Base-by-base conservation (phyloP, 495 filamentous ascomycete species). In the Cudoniella acicularis region DNA sequence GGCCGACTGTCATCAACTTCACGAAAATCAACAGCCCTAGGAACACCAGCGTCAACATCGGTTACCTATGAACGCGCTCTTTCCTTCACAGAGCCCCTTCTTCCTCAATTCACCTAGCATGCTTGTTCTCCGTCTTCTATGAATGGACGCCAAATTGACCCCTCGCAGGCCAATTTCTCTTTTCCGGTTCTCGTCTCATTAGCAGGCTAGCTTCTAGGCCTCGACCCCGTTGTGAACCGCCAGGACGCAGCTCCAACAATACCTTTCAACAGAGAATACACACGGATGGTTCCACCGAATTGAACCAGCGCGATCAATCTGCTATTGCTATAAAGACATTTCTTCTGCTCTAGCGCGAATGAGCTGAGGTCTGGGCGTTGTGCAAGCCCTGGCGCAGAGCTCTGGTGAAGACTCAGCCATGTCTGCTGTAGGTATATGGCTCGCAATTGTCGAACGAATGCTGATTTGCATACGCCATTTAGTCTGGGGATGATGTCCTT, bases 141-240 rank as follows among this genome's bases (percentile, higher is more conserved):
- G 59, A 62, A 65, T 62, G 59, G 63, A 65, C 59, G 49, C 57
- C 51, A 60, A 60, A 60, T 52, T 60, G 47, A 64, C 57, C 8
- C 56, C 56, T 55, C 61, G 50, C 27, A n/a, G 6, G 18, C 54
- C 48, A 50, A n/a, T 57, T 25, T 9, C 17, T 41, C 23, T n/a
- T 11, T 36, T 22, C 22, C 24, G 2, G 10, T 57, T 3, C 53
- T 43, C 18, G 43, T 46, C 18, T 6, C 18, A n/a, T 46, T 46
- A 21, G 43, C 8, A 46, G 43, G 17, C 43, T n/a, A 46, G 43
- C 8, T 46, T 17, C n/a, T 6, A n/a, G 17, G 13, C 43, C 43
- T 16, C 43, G 18, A 46, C 43, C 30, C 13, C 6, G 30, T n/a
- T n/a, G n/a, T n/a, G n/a, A n/a, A n/a, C n/a, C n/a, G n/a, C n/a